A percentile compares a stretch with the other conserved stretches of the same genome.
Conservation (phyloP, 2,329 filamentous ascomycete species). For the Paramyrothecium roridum region DNA sequence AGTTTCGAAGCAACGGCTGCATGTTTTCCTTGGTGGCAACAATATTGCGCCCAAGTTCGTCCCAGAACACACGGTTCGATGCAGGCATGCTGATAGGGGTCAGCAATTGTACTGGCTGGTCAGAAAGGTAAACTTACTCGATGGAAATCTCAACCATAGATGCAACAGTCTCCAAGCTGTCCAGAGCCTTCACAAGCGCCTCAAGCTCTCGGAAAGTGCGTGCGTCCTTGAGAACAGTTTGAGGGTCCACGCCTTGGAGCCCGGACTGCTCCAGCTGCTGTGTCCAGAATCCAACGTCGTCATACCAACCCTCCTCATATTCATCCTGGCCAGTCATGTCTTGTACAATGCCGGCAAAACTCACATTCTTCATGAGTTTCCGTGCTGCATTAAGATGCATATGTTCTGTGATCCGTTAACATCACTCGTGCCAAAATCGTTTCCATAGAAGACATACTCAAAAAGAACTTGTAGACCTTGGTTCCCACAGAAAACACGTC, state of each 20-base stretch:
- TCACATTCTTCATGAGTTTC: constrained; percentile 47
- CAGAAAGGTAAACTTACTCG: constrained; percentile 40
- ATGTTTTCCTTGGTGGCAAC: constrained; percentile 54
- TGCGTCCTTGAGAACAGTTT: constrained; percentile 50
- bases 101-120: neutral
- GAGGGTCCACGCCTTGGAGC: constrained; percentile 31
- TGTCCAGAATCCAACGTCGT: constrained; percentile 38
- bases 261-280: constrained; percentile 30
- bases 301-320: constrained; percentile 32
- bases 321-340: constrained; percentile 34
- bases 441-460: constrained; percentile 58
- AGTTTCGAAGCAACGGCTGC: constrained; percentile 60
- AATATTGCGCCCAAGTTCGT: constrained; percentile 50
- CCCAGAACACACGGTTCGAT: constrained; percentile 47
- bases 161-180: constrained; percentile 65
- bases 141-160: constrained; percentile 48
- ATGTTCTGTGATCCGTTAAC: constrained; percentile 32
- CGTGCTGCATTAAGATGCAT: constrained; percentile 53
- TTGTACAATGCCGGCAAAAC: constrained; percentile 45
- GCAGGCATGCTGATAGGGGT: constrained; percentile 21
- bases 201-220: constrained; percentile 68
- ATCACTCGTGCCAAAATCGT: neutral
- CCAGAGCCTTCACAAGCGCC: constrained; percentile 60
- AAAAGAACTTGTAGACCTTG: constrained; percentile 77
- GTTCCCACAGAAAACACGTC: constrained; percentile 67